phyloP scores from a whole-genome alignment of 164 flowering plant genomes.

The Magnolia officinalis region DNA sequence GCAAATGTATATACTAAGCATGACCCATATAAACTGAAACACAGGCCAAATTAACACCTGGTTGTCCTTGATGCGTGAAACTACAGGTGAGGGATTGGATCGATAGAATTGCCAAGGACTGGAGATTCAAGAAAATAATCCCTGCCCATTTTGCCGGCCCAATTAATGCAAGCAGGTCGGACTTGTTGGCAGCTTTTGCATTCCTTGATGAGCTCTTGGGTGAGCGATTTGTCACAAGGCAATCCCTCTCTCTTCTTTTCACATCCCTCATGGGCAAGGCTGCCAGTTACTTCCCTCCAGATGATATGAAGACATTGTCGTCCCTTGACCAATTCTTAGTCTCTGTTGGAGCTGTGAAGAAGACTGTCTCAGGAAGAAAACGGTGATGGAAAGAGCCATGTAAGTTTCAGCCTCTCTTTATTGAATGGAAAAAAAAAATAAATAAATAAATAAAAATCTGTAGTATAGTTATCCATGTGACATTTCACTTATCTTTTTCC shows the following conservation, averaged over 20 bases:
- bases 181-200: constrained; percentile 81
- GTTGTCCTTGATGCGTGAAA: not conserved
- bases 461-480: not conserved
- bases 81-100: constrained; percentile 85
- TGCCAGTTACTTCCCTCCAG: constrained; percentile 93
- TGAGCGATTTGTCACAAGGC: constrained; percentile 60
- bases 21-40: no score
- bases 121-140: constrained; percentile 88
- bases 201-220: constrained; percentile 89
- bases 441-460: no score
- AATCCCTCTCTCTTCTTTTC: constrained; percentile 71
- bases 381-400: constrained; percentile 12
- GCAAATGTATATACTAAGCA: no score
- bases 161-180: constrained; percentile 72
- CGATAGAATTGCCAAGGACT: constrained; percentile 64
- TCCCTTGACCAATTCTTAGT: constrained; percentile 92
- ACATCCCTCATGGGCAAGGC: constrained; percentile 83
- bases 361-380: constrained; percentile 80
- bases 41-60: no score
- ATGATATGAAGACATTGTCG: constrained; percentile 94
- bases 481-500: not conserved
- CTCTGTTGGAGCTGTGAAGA: constrained; percentile 88
- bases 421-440: not conserved
- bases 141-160: constrained; percentile 97
- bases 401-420: not conserved